A percentile compares a stretch with the other conserved stretches of the same genome.
Conservation (phyloP, 768 basidiomycete species). For the Termitomyces sp. region DNA sequence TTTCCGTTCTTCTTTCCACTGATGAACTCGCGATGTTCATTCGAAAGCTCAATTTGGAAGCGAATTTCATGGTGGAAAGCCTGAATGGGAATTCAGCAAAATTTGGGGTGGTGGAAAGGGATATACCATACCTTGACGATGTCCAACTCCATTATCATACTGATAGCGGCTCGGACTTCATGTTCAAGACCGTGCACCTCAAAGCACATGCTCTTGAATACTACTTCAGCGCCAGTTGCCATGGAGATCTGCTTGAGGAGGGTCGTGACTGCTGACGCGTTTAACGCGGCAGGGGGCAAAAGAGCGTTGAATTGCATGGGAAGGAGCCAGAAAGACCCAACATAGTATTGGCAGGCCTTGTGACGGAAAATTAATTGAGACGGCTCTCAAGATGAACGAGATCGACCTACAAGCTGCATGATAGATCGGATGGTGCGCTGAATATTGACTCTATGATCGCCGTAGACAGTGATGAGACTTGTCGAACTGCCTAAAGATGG, state of each 20-base stretch:
- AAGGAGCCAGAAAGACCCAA: slow-evolving; percentile 96
- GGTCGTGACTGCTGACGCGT: slow-evolving; percentile 76
- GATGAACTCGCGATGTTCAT: slow-evolving; percentile 98
- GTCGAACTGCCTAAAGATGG: slow-evolving; percentile 90
- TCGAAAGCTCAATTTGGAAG: slow-evolving; percentile 96
- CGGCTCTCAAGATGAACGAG: not conserved
- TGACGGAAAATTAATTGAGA: not conserved
- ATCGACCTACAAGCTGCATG: slow-evolving; percentile 81
- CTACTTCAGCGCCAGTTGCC: slow-evolving; percentile 87
- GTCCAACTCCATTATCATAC: slow-evolving; percentile 86
- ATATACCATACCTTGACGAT: slow-evolving; percentile 70
- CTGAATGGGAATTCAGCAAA: slow-evolving; percentile 32
- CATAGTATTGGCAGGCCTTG: slow-evolving; percentile 92
- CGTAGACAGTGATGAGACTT: slow-evolving; percentile 90
- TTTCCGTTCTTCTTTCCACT: slow-evolving; percentile 99
- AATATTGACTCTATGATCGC: slow-evolving; percentile 91
- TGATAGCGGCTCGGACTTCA: slow-evolving; percentile 83
- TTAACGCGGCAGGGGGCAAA: slow-evolving; percentile 77
- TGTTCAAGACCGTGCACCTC: slow-evolving; percentile 94
- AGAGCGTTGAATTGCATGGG: slow-evolving; percentile 93
- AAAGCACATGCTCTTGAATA: slow-evolving; percentile 97
- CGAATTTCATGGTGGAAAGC: slow-evolving; percentile 96
- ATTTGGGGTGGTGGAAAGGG: not conserved
- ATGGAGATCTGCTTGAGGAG: slow-evolving; percentile 86
- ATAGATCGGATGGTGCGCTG: slow-evolving; percentile 91